Evolutionary conservation across 73 alveolate genomes (phyloP).

Genomic region (Paramecium tetraurelia): DNA sequence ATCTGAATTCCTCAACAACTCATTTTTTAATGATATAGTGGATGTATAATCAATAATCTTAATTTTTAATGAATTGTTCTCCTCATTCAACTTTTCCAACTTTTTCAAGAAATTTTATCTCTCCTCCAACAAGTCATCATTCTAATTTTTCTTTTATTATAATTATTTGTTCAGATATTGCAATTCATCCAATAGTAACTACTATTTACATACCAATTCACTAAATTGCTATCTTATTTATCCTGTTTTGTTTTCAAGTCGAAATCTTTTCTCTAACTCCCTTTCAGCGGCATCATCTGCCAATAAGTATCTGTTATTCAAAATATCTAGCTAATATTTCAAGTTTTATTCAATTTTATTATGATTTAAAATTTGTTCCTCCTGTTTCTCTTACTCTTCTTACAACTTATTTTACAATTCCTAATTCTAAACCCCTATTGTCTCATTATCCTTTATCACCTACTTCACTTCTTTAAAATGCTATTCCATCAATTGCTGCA

Average conservation of each 20-base stretch:
- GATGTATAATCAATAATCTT: background rate
- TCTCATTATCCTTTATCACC: background rate
- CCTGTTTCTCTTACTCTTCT: background rate
- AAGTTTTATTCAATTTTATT: background rate
- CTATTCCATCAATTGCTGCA: background rate
- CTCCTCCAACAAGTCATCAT: background rate
- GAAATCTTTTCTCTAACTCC: background rate
- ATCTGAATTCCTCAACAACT: background rate
- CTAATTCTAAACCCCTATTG: background rate
- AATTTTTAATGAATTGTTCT: background rate
- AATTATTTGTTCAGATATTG: background rate
- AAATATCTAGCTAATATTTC: background rate
- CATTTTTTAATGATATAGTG: background rate
- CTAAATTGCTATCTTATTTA: background rate
- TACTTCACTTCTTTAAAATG: conserved; percentile 6
- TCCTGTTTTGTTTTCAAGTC: background rate
- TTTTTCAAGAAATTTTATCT: background rate
- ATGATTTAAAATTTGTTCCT: background rate
- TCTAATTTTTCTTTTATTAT: background rate
- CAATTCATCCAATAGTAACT: background rate
- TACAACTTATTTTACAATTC: background rate
- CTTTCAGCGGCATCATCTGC: conserved; percentile 46
- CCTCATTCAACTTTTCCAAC: background rate
- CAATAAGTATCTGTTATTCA: background rate
- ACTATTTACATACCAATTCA: background rate